Evolutionary conservation across 495 filamentous ascomycete species (phyloP).

Genomic region (Penicillium simplicissimum): DNA sequence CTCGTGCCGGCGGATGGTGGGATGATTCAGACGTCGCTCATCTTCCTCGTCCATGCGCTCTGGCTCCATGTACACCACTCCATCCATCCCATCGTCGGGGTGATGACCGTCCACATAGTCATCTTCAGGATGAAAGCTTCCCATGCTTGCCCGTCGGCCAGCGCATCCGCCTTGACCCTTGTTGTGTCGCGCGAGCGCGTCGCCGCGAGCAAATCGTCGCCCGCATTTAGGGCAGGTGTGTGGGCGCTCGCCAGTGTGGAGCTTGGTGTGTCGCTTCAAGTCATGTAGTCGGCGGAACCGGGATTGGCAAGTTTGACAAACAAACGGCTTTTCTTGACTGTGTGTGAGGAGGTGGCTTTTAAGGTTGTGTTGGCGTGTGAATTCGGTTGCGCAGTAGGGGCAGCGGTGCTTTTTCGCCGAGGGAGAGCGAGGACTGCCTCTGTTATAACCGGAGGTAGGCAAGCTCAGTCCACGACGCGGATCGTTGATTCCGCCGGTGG

Average conservation of each 20-base stretch:
- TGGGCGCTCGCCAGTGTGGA: slow-evolving; percentile 94
- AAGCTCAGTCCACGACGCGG: slow-evolving; percentile 72
- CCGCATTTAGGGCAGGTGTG: slow-evolving; percentile 94
- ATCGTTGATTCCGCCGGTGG: slow-evolving; percentile 43
- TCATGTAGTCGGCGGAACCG: slow-evolving; percentile 93
- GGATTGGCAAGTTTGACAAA: slow-evolving; percentile 84
- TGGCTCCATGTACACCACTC: slow-evolving; percentile 64
- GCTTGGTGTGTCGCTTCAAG: slow-evolving; percentile 91
- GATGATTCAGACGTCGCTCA: slow-evolving; percentile 60
- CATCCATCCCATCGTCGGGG: slow-evolving; percentile 74
- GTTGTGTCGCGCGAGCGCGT: slow-evolving; percentile 90
- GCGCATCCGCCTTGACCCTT: slow-evolving; percentile 97
- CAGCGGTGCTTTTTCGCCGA: slow-evolving; percentile 92
- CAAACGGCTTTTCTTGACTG: slow-evolving; percentile 96
- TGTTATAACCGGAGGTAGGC: slow-evolving; percentile 63
- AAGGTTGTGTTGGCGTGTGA: slow-evolving; percentile 97
- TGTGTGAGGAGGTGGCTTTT: slow-evolving; percentile 98
- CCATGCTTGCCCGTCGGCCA: slow-evolving; percentile 82
- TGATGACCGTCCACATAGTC: slow-evolving; percentile 57
- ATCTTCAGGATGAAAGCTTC: slow-evolving; percentile 80
- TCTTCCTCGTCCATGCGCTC: slow-evolving; percentile 69
- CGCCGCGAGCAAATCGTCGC: slow-evolving; percentile 89
- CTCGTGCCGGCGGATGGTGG: slow-evolving; percentile 72
- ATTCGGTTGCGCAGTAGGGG: slow-evolving; percentile 92
- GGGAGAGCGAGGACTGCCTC: slow-evolving; percentile 66